These are phyloP conservation scores for Colletotrichum coccodes DNA, from an alignment of 2,329 filamentous ascomycete species.

Conservation along the genomic window DNA sequence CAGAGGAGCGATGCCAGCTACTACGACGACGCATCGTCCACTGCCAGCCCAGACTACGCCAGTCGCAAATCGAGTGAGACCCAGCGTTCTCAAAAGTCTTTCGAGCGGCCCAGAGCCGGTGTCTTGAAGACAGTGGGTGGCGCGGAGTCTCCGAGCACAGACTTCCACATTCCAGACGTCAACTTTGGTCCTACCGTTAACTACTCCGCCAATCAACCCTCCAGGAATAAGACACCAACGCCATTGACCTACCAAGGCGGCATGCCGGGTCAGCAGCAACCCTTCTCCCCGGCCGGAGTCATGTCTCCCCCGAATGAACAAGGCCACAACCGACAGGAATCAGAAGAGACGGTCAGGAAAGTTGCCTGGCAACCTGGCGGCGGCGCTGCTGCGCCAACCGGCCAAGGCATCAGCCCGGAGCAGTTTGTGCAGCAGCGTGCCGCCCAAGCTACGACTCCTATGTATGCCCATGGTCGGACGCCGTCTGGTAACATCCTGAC, in stretches of 20 bases:
- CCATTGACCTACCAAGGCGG: slow-evolving; percentile 37
- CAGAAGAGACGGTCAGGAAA: slow-evolving; percentile 66
- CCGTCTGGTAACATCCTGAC: slow-evolving; percentile 61
- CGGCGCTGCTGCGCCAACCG: slow-evolving; percentile 54
- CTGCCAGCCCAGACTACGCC: slow-evolving; percentile 80
- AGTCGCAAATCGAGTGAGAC: slow-evolving; percentile 68
- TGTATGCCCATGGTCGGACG: slow-evolving; percentile 52
- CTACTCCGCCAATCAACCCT: slow-evolving; percentile 56
- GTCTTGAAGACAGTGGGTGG: slow-evolving; percentile 82
- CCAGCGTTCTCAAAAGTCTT: slow-evolving; percentile 49
- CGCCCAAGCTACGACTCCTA: slow-evolving; percentile 52
- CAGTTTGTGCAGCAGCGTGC: slow-evolving; percentile 86
- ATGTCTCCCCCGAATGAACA: slow-evolving; percentile 37
- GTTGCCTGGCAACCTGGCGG: slow-evolving; percentile 86
- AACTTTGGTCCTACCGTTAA: slow-evolving; percentile 89
- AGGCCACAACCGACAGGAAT: slow-evolving; percentile 57
- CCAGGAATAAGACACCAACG: slow-evolving; percentile 44
- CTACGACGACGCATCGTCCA: slow-evolving; percentile 73
- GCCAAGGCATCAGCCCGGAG: slow-evolving; percentile 75
- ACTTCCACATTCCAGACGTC: slow-evolving; percentile 74
- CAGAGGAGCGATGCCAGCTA: slow-evolving; percentile 55
- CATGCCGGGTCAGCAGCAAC: slow-evolving; percentile 36
- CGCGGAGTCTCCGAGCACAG: slow-evolving; percentile 41
- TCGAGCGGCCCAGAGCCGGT: slow-evolving; percentile 79
- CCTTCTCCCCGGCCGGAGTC: slow-evolving; percentile 44